Conservation (phyloP, 257 asterid species). For the Solanum chmielewskii region DNA sequence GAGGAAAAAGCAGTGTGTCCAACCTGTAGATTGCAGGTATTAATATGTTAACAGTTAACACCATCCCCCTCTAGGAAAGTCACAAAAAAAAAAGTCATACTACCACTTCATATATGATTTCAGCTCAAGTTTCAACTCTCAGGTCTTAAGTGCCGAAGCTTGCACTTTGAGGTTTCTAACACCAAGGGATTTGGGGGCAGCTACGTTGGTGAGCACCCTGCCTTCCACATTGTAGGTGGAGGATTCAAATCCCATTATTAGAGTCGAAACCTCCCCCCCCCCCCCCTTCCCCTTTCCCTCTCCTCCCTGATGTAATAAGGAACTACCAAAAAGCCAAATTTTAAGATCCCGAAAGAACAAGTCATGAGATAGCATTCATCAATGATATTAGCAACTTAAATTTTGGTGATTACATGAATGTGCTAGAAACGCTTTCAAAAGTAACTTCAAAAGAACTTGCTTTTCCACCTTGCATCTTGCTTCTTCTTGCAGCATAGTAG, state of each 20-base stretch:
- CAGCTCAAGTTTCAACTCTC: not conserved
- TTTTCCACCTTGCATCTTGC: not conserved
- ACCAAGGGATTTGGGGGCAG: not conserved
- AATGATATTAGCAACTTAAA: not conserved
- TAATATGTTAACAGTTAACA: not conserved
- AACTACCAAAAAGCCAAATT: not conserved
- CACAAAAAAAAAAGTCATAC: not conserved
- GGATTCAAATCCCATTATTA: not conserved
- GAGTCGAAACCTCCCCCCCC: not conserved
- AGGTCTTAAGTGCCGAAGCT: not conserved
- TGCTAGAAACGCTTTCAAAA: not conserved
- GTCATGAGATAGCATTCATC: not conserved
- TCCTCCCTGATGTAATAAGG: not conserved
- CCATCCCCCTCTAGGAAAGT: not conserved
- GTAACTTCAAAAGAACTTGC: not conserved
- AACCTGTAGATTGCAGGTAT: not conserved
- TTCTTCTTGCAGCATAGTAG: slow-evolving; percentile 48
- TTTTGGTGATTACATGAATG: not conserved
- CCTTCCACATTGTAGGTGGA: not conserved
- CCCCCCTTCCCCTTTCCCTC: not conserved
- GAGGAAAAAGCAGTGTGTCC: not conserved
- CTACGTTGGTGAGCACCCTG: not conserved
- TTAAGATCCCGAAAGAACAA: not conserved
- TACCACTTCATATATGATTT: not conserved
- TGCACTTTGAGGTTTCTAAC: not conserved